Evolutionary conservation across 2,329 filamentous ascomycete genomes (phyloP), one percentile per base, ranked within the genome.

Genomic region (Emmonsia crescens): DNA sequence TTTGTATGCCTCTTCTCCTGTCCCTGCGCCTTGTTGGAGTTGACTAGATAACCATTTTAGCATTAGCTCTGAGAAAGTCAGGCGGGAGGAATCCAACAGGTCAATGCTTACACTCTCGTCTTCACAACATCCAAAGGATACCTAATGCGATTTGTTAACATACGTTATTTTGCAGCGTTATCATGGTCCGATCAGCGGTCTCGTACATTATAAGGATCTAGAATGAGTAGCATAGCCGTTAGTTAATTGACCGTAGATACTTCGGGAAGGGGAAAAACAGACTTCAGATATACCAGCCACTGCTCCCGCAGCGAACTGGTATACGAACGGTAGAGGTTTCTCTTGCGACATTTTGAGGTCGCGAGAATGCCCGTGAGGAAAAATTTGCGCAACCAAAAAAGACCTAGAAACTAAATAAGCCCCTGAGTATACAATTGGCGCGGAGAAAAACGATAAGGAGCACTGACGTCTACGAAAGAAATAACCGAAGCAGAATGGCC

Each of bases 111-210:
- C 89, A 96, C 89, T 87, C 93, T 84, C 67, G 94, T 97, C 84
- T 97, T 97, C 77, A 97, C 91, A 63, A 99, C 94, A 76, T 99
- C 94, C 76, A 99, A 83, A 68, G 94, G 94, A 81, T 99, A 99
- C 94, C 92, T 96, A 33, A 36, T 46, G 31, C 14, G 51, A n/a
- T 29, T 49, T 57, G 38, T 65, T 52, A 65, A 54, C 42, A 58
- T 44, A 9, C 3, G 33, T 4, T 36, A 29, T 33, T 52, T 31
- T 16, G 44, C 16, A 38, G 29, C 5, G 6, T 44, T 38, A 8
- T 38, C 33, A n/a, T 16, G 29, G 38, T 24, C 33, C 3, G 49
- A 54, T 12, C 9, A 46, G 57, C 63, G 60, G 24, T 54, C 29
- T 76, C 83, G 73, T 80, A 93, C 89, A 95, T 95, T 63, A 94